A percentile compares a stretch with the other conserved stretches of the same genome.
These are phyloP conservation scores for Stromatinia cepivora DNA, from an alignment of 2,329 filamentous ascomycete species.

Conservation along the genomic window DNA sequence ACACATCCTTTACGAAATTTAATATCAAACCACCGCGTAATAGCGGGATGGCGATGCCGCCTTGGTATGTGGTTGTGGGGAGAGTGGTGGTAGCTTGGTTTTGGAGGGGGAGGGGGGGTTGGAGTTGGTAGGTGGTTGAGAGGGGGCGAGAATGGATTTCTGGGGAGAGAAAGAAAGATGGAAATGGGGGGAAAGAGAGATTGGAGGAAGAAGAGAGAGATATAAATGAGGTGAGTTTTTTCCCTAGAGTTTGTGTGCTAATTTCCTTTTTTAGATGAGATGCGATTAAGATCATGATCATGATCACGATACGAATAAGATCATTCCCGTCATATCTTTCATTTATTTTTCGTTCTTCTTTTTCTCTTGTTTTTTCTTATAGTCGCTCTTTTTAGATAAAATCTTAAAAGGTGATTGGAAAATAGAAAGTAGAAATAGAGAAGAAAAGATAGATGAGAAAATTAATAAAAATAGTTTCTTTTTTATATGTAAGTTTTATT, in stretches of 20 bases:
- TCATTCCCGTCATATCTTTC: neutral
- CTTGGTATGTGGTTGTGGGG: neutral
- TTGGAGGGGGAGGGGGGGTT: neutral
- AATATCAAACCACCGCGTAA: neutral
- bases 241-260: neutral
- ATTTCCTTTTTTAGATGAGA: neutral
- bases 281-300: neutral
- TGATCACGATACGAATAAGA: neutral
- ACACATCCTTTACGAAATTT: neutral
- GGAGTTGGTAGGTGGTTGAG: neutral
- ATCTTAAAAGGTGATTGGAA: too few relatives aligned
- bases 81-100: neutral
- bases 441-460: neutral
- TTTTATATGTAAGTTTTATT: neutral
- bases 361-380: neutral
- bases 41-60: accelerated
- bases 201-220: too few relatives aligned
- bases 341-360: neutral
- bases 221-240: neutral
- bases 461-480: neutral
- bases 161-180: too few relatives aligned
- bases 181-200: too few relatives aligned
- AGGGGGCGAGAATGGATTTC: neutral
- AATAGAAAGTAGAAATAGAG: neutral
- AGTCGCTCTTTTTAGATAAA: neutral